These are phyloP conservation scores for Leccinum solheimii DNA, from an alignment of 1,284 basidiomycete species.

Conservation along the genomic window DNA sequence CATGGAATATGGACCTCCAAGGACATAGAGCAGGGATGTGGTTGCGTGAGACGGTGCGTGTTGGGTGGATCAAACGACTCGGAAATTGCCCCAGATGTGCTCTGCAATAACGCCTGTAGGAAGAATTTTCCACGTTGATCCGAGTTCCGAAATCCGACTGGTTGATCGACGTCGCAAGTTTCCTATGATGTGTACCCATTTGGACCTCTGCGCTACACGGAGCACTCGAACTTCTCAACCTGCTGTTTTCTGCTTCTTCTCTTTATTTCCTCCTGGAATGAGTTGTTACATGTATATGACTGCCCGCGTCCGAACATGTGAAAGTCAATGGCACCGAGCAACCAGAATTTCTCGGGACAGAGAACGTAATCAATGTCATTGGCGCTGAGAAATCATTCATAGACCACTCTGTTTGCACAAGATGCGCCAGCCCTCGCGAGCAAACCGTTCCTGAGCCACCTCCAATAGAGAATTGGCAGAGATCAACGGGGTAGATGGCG, in stretches of 20 bases:
- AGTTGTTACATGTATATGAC: not conserved
- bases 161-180: no score
- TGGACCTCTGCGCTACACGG: not conserved
- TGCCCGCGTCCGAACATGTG: conserved; percentile 63
- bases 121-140: not conserved
- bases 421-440: conserved; percentile 61
- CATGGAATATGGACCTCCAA: not conserved
- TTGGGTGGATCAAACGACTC: not conserved
- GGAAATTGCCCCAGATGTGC: not conserved
- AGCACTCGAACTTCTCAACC: not conserved
- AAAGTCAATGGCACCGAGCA: conserved; percentile 78
- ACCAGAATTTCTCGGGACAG: conserved; percentile 55
- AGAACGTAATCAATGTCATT: conserved; percentile 60
- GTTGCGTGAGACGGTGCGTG: not conserved
- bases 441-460: conserved; percentile 71
- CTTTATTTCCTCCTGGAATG: not conserved
- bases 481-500: conserved; percentile 73
- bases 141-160: no score
- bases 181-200: no score
- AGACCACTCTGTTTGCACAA: no score
- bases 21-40: not conserved
- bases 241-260: no score
- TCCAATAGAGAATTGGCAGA: conserved; percentile 73
- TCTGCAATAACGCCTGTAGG: not conserved
- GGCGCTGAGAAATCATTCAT: no score